Conservation (phyloP, 352 stramenopile genomes). For the Globisporangium cederbergense region DNA sequence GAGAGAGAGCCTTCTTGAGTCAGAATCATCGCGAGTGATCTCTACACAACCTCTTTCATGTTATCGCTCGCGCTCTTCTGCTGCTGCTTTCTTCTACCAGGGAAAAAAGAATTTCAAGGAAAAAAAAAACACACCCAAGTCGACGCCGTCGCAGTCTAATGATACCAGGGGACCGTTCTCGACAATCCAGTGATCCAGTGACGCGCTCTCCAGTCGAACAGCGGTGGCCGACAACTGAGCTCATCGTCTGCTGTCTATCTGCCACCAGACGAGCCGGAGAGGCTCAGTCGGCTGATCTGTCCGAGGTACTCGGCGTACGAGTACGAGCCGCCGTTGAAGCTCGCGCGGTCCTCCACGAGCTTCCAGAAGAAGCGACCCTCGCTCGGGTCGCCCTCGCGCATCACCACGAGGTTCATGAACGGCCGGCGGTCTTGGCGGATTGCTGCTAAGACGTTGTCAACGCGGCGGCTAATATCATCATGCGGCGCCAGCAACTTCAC, state of each 20-base stretch:
- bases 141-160: not conserved
- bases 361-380: conserved; percentile 97
- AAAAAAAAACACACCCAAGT: not conserved
- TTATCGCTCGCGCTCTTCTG: not conserved
- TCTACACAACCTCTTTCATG: not conserved
- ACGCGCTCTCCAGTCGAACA: not conserved
- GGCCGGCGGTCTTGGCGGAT: conserved; percentile 88
- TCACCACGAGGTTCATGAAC: conserved; percentile 85
- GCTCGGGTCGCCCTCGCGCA: conserved; percentile 92
- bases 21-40: not conserved
- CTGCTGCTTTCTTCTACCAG: not conserved
- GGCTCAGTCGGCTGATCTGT: conserved; percentile 79
- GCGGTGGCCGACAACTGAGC: not conserved
- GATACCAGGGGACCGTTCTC: not conserved
- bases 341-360: conserved; percentile 97
- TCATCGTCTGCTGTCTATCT: conserved; percentile 42
- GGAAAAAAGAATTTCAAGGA: not conserved
- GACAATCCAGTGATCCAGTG: not conserved
- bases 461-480: conserved; percentile 78
- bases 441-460: conserved; percentile 86
- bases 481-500: conserved; percentile 79
- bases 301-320: conserved; percentile 98
- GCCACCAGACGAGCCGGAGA: conserved; percentile 35
- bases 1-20: not conserved
- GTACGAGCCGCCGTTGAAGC: conserved; percentile 95